Base-by-base conservation (phyloP, 352 stramenopile genomes). In the Phytopythium chamaehyphon region DNA sequence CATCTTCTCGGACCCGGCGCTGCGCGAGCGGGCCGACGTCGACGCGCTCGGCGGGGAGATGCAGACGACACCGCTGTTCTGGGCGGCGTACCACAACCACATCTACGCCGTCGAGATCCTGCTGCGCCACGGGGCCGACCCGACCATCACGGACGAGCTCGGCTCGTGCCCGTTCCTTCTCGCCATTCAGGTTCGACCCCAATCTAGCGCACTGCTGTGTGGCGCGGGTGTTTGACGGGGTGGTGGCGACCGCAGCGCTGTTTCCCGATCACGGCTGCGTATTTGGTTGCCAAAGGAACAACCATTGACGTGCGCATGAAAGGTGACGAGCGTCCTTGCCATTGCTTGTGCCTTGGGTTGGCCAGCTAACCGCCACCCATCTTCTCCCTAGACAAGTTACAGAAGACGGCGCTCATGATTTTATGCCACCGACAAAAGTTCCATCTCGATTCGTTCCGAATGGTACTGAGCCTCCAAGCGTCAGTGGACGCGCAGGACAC, bases 71-170 rank as follows among this genome's bases (percentile, higher is more conserved):
- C 76, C 82, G 47, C 66, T 92, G 21, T 90, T 87, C 52, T 92
- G 82, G 78, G 82, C 82, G 37, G 66, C 73, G 47, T 77, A 62
- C 43, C 57, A 84, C 57, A 90, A 92, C 64, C 78, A 89, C 57
- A 88, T 92, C 46, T 92, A 92, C 53, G 75, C 76, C 0, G 75
- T 92, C 5, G 82, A 88, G 53, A 47, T 92, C 42, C 62, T 92
- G 18, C 60, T 89, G 43, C 74, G 76, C 7, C 52, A 86, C 19
- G 74, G 76, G 37, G 82, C 78, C 15, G 66, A 90, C 44, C 59
- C 75, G 7, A 62, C 47, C 14, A 75, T 88, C 60, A 58, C 55
- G 26, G 76, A 92, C 58, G 51, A 16, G n/a, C 46, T 56, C 12
- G 79, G 82, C 0, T 83, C 83, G 50, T 75, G 71, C 49, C 62